Conservation (phyloP, 192 early-diverging fungal genomes). For the Kickxella alabastrina region DNA sequence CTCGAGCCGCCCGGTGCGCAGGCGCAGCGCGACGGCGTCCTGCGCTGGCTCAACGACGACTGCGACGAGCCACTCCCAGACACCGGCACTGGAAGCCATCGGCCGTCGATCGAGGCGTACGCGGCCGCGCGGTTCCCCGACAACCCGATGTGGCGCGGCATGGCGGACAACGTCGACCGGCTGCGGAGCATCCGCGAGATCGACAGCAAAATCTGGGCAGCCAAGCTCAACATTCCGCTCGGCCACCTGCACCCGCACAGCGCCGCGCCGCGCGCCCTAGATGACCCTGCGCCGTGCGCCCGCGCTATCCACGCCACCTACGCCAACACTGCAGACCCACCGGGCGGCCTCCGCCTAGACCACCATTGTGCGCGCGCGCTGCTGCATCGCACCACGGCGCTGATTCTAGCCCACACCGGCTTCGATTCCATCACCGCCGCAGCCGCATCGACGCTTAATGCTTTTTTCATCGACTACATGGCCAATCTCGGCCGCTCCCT, state of each 20-base stretch:
- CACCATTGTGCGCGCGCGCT: conserved; percentile 55
- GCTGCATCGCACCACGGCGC: conserved; percentile 58
- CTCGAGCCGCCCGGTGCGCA: conserved; percentile 30
- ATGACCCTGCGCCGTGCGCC: conserved; percentile 1
- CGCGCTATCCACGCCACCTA: conserved; percentile 20
- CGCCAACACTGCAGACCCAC: conserved; percentile 27
- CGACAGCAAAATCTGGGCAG: conserved; percentile 59
- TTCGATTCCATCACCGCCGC: conserved; percentile 75
- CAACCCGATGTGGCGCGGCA: conserved; percentile 44
- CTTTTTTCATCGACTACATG: conserved; percentile 77
- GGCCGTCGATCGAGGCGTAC: conserved; percentile 37
- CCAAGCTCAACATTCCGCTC: conserved; percentile 48
- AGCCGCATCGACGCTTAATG: conserved; percentile 70
- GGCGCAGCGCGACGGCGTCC: conserved; percentile 22
- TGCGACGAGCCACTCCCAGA: conserved; percentile 11
- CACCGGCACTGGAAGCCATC: background rate
- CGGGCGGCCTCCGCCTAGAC: conserved; percentile 57
- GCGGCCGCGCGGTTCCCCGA: conserved; percentile 38
- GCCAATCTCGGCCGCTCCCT: conserved; percentile 79
- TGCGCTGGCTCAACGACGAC: conserved; percentile 49
- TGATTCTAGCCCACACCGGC: conserved; percentile 80
- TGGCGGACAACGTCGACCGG: conserved; percentile 54
- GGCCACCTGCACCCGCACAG: conserved; percentile 12
- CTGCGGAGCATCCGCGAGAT: conserved; percentile 56
- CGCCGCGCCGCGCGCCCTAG: conserved; percentile 4